phyloP scores from a whole-genome alignment of 2,329 filamentous ascomycete species.

The Xylariaceae sp. region DNA sequence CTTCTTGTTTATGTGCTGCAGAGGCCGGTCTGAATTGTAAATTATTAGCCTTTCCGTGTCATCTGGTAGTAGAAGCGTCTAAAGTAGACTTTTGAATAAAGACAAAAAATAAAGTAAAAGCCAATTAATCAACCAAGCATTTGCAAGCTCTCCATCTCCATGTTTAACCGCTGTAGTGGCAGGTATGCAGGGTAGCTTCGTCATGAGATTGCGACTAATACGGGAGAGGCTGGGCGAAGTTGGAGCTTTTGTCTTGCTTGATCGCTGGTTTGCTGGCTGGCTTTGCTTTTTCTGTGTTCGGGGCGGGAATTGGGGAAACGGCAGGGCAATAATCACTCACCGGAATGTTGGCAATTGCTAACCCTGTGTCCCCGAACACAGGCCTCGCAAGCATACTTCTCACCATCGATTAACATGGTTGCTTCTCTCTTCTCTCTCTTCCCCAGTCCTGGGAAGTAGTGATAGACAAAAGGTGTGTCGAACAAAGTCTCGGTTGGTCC shows the following conservation, averaged over 20 bases:
- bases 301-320: no score
- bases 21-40: constrained; percentile 69
- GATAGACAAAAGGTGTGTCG: not conserved
- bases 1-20: constrained; percentile 96
- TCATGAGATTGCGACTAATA: no score
- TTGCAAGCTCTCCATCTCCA: no score
- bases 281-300: no score
- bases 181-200: no score
- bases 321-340: constrained; percentile 54
- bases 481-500: constrained; percentile 2
- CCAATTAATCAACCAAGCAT: no score
- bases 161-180: no score
- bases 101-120: not conserved
- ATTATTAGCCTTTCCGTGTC: constrained; percentile 6
- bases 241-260: no score
- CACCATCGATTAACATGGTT: constrained; percentile 80
- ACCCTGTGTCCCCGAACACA: constrained; percentile 98
- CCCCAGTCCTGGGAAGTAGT: not conserved
- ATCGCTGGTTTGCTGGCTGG: no score
- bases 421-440: constrained; percentile 18
- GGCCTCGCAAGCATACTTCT: constrained; percentile 97
- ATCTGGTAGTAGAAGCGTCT: not conserved
- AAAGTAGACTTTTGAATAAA: not conserved
- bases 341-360: constrained; percentile 94
- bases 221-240: no score